Evolutionary conservation across 768 basidiomycete genomes (phyloP).

Genomic region (Polyporus arcularius): DNA sequence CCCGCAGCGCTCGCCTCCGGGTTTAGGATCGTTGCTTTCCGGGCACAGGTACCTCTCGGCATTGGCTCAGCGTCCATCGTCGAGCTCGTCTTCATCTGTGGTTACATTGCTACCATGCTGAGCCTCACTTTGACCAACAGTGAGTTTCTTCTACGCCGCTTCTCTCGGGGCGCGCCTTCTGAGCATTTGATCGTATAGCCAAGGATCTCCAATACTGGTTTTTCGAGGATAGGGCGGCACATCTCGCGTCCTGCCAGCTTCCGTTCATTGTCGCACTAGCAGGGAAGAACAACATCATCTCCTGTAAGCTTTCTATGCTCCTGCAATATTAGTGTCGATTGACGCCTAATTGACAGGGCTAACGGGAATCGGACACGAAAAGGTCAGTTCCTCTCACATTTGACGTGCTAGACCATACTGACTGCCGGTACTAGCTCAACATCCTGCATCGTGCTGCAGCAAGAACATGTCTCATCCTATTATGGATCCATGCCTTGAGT

Average conservation of each 20-base stretch:
- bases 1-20: constrained; percentile 40
- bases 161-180: background rate
- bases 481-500: constrained; percentile 41
- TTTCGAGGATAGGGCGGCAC: constrained; percentile 39
- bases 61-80: constrained; percentile 38
- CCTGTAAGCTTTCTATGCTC: constrained; percentile 34
- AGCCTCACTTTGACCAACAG: constrained; percentile 47
- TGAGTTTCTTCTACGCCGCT: constrained; percentile 29
- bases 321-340: background rate
- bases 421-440: constrained; percentile 33
- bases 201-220: constrained; percentile 23
- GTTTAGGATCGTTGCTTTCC: constrained; percentile 53
- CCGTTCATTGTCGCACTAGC: constrained; percentile 56
- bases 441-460: constrained; percentile 50
- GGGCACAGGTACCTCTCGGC: constrained; percentile 48
- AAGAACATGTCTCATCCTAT: constrained; percentile 41
- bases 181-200: constrained; percentile 8
- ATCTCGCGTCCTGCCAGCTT: constrained; percentile 47
- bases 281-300: constrained; percentile 60
- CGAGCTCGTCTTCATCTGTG: constrained; percentile 48
- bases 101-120: constrained; percentile 48
- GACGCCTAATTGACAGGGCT: constrained; percentile 34
- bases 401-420: background rate
- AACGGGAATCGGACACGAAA: constrained; percentile 58
- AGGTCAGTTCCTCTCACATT: constrained; percentile 19